phyloP scores from a whole-genome alignment of 805 yeast genomes.

The Starmerella asiatica region DNA sequence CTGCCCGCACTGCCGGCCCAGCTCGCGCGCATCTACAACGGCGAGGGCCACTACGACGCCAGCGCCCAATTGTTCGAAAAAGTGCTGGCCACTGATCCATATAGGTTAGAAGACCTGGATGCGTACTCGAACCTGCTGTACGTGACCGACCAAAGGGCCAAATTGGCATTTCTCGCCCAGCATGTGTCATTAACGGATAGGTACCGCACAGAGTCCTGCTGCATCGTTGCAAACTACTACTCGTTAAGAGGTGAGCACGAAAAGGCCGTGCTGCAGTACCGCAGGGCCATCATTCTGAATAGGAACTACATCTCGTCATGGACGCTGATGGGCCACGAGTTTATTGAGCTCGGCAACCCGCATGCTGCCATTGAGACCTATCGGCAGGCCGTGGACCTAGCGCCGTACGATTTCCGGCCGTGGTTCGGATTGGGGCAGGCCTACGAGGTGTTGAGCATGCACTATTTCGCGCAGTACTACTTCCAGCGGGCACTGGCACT shows the following conservation, averaged over 20 bases:
- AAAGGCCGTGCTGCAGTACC: slow-evolving; percentile 83
- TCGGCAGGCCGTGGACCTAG: slow-evolving; percentile 82
- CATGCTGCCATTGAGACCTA: slow-evolving; percentile 97
- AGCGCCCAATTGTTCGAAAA: slow-evolving; percentile 72
- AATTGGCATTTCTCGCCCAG: slow-evolving; percentile 77
- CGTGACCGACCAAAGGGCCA: slow-evolving; percentile 79
- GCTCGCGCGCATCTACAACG: slow-evolving; percentile 67
- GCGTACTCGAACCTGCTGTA: slow-evolving; percentile 87
- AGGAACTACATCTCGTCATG: slow-evolving; percentile 78
- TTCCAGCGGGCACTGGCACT: slow-evolving; percentile 82
- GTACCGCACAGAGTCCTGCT: slow-evolving; percentile 87
- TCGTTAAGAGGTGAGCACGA: slow-evolving; percentile 88
- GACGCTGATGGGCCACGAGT: slow-evolving; percentile 99
- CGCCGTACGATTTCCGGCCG: slow-evolving; percentile 79
- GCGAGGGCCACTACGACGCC: slow-evolving; percentile 68
- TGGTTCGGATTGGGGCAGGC: slow-evolving; percentile 99
- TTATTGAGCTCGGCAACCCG: slow-evolving; percentile 86
- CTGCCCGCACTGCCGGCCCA: slow-evolving; percentile 67
- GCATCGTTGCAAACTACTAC: slow-evolving; percentile 86
- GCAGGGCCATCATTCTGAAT: slow-evolving; percentile 73
- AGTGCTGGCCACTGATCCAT: slow-evolving; percentile 61
- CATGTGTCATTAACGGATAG: slow-evolving; percentile 68
- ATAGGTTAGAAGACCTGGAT: slow-evolving; percentile 80
- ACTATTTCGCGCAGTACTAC: slow-evolving; percentile 77
- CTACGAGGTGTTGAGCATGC: slow-evolving; percentile 92